Percentiles rank a stretch among this genome's conserved stretches.
These are phyloP conservation scores for Deinandra increscens DNA, from an alignment of 129 eudicot species.

Conservation along the genomic window DNA sequence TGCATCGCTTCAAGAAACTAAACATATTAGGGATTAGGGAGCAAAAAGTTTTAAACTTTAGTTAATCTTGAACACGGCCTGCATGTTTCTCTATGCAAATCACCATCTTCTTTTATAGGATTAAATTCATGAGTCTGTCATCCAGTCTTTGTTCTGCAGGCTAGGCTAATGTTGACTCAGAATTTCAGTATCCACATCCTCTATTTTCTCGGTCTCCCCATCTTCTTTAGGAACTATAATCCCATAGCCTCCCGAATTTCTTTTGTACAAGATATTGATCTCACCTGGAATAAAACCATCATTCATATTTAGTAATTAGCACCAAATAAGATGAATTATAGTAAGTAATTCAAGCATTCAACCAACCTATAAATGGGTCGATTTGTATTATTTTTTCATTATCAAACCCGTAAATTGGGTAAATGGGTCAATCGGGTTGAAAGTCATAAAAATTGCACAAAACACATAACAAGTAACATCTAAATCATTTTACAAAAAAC, in stretches of 20 bases:
- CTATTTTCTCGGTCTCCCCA: conserved; percentile 63
- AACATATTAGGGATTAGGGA: background rate
- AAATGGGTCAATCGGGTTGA: conserved; percentile 9
- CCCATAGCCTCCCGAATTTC: conserved; percentile 93
- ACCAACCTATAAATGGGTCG: no score
- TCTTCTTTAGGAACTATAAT: conserved; percentile 78
- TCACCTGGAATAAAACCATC: conserved; percentile 53
- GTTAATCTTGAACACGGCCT: conserved; percentile 14
- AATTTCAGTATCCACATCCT: conserved; percentile 48
- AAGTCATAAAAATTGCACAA: background rate
- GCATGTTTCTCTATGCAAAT: background rate
- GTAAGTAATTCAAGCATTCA: no score
- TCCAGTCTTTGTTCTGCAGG: conserved; percentile 11
- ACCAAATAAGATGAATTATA: background rate
- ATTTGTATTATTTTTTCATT: background rate
- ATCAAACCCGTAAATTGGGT: no score
- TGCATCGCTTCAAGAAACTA: conserved; percentile 2
- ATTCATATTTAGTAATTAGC: background rate
- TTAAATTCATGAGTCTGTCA: background rate
- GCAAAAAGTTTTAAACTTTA: conserved; percentile 19
- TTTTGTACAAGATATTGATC: conserved; percentile 75
- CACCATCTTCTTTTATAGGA: background rate
- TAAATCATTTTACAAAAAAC: background rate
- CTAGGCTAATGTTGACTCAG: conserved; percentile 32
- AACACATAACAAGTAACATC: background rate